A percentile compares a stretch with the other conserved stretches of the same genome.
Evolutionary conservation across 2,329 filamentous ascomycete species (phyloP).

Genomic region (Stylonectria norvegica): DNA sequence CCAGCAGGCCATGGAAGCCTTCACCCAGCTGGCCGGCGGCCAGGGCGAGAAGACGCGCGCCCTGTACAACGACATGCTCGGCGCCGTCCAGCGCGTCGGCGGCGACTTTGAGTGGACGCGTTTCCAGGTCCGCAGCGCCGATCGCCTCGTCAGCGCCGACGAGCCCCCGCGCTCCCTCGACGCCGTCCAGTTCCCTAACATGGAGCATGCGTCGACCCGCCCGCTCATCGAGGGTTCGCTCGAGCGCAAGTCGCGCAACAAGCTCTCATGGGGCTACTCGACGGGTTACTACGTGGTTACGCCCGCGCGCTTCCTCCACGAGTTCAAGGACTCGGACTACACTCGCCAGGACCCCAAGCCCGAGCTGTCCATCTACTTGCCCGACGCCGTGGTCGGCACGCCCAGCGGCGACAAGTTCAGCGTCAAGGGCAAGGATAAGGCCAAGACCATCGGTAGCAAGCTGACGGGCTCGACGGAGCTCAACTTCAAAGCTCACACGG

Average conservation of each 20-base stretch:
- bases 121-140: constrained; percentile 69
- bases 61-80: constrained; percentile 81
- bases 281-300: constrained; percentile 88
- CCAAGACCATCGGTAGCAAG: constrained; percentile 75
- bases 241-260: constrained; percentile 86
- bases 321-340: constrained; percentile 90
- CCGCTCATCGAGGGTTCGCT: constrained; percentile 83
- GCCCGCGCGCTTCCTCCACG: constrained; percentile 83
- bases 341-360: constrained; percentile 69
- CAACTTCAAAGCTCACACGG: constrained; percentile 80
- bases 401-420: constrained; percentile 81
- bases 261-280: constrained; percentile 72
- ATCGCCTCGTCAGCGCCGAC: constrained; percentile 73
- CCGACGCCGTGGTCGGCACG: constrained; percentile 76
- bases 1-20: constrained; percentile 77
- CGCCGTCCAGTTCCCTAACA: constrained; percentile 80
- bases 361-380: constrained; percentile 86
- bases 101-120: constrained; percentile 88
- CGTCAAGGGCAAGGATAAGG: constrained; percentile 90
- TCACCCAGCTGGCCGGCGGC: constrained; percentile 74
- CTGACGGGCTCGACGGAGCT: constrained; percentile 77
- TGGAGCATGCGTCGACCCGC: constrained; percentile 74
- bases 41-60: constrained; percentile 79
- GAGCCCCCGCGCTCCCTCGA: constrained; percentile 70
- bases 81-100: constrained; percentile 71